These are phyloP conservation scores for Diophrys appendiculata DNA, from an alignment of 73 alveolate species.

Conservation along the genomic window DNA sequence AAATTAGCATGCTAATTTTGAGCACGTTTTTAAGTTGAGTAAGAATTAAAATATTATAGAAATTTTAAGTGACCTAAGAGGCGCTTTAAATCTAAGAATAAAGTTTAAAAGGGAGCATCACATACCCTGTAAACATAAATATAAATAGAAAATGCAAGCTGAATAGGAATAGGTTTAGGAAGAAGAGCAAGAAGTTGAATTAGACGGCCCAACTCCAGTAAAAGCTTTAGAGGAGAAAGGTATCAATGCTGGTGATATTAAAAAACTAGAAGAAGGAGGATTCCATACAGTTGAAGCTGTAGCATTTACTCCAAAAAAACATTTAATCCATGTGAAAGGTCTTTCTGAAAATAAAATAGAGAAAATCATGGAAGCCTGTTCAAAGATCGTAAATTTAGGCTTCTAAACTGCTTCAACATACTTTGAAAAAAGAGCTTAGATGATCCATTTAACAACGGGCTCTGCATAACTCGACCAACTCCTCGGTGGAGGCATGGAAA, in stretches of 20 bases:
- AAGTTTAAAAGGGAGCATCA: no score
- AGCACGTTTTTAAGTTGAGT: no score
- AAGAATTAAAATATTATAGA: no score
- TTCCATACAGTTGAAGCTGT: conserved; percentile 85
- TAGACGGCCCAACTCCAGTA: conserved; percentile 71
- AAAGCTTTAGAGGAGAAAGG: conserved; percentile 85
- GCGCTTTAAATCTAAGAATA: no score
- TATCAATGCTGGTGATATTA: conserved; percentile 82
- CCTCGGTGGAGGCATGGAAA: conserved; percentile 95
- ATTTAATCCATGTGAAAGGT: conserved; percentile 90
- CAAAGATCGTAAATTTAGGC: conserved; percentile 79
- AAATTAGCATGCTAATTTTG: no score
- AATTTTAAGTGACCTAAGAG: no score
- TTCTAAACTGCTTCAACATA: conserved; percentile 84
- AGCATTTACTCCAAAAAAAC: conserved; percentile 85
- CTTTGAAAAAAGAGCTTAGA: conserved; percentile 75
- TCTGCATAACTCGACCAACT: conserved; percentile 79
- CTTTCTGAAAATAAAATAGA: conserved; percentile 94
- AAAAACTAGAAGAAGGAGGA: conserved; percentile 92
- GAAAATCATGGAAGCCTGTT: conserved; percentile 80
- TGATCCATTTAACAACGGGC: conserved; percentile 90
- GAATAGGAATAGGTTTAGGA: conserved; percentile 38
- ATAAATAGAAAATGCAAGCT: no score
- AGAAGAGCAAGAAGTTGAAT: conserved; percentile 47
- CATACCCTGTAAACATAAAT: no score